phyloP scores from a whole-genome alignment of 257 asterid species.

The Handroanthus guayacan region DNA sequence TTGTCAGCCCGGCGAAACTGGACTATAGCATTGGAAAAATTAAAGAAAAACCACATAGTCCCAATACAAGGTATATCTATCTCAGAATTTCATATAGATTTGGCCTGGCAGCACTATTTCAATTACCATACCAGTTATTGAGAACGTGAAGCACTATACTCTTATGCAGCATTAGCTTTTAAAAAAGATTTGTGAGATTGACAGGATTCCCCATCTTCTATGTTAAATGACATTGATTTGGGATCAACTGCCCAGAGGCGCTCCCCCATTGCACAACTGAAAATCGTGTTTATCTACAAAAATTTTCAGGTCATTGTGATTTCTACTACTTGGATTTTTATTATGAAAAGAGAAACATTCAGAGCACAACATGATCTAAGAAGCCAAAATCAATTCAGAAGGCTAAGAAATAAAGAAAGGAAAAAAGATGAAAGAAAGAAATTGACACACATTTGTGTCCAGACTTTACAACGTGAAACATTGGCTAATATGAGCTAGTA shows the following conservation, averaged over 20 bases:
- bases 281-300: not conserved
- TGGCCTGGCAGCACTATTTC: not conserved
- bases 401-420: not conserved
- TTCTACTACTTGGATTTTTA: not conserved
- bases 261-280: not conserved
- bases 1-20: not conserved
- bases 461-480: constrained; percentile 11
- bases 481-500: constrained; percentile 17
- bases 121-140: not conserved
- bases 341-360: not conserved
- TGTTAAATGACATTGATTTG: constrained; percentile 15
- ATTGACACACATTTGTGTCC: not conserved
- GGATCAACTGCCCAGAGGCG: constrained; percentile 14
- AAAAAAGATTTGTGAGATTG: not conserved
- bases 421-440: no score
- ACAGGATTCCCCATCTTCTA: not conserved
- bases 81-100: not conserved
- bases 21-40: not conserved
- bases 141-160: constrained; percentile 14
- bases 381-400: constrained; percentile 7
- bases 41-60: constrained; percentile 6
- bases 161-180: not conserved
- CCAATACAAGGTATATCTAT: not conserved
- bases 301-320: constrained; percentile 2
- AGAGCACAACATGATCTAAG: constrained; percentile 13